Evolutionary conservation across 2,329 filamentous ascomycete genomes (phyloP).

Genomic region (Immersiporthe knoxdaviesiana): DNA sequence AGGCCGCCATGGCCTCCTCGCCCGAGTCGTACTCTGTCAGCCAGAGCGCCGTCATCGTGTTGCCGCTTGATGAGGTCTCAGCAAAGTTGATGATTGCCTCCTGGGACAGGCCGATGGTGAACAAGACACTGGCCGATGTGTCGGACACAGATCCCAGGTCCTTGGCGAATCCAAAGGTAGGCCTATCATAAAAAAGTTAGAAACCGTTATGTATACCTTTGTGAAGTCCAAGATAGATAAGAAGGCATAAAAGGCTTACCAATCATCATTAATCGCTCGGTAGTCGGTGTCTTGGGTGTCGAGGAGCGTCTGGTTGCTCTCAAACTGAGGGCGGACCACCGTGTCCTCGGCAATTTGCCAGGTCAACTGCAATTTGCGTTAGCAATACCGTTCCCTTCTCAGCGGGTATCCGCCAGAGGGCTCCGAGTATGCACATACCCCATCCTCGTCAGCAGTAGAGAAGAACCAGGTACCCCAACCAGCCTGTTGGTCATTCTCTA

Average conservation of each 20-base stretch:
- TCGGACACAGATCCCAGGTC: slow-evolving; percentile 54
- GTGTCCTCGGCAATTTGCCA: slow-evolving; percentile 72
- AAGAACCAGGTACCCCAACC: slow-evolving; percentile 85
- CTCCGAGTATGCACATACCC: slow-evolving; percentile 40
- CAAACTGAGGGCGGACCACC: slow-evolving; percentile 68
- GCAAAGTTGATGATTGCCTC: slow-evolving; percentile 77
- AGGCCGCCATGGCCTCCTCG: slow-evolving; percentile 68
- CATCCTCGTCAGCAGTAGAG: slow-evolving; percentile 61
- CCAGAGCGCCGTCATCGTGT: slow-evolving; percentile 74
- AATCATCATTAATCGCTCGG: slow-evolving; percentile 68
- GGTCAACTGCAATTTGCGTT: slow-evolving; percentile 51
- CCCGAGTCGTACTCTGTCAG: slow-evolving; percentile 69
- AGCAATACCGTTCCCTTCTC: not conserved
- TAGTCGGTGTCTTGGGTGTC: slow-evolving; percentile 68
- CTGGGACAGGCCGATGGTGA: slow-evolving; percentile 78
- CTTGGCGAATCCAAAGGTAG: slow-evolving; percentile 78
- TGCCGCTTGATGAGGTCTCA: slow-evolving; percentile 64
- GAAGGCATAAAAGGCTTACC: slow-evolving; percentile 34
- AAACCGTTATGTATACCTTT: not conserved
- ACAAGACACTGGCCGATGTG: slow-evolving; percentile 55
- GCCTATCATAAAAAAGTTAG: slow-evolving; percentile 48
- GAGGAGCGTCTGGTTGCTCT: slow-evolving; percentile 61
- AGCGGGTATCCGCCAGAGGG: not conserved
- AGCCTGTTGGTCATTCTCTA: slow-evolving; percentile 70
- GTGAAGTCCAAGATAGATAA: no score